These are phyloP conservation scores for Cicer arietinum DNA, from an alignment of 306 rosid genomes.

Conservation along the genomic window DNA sequence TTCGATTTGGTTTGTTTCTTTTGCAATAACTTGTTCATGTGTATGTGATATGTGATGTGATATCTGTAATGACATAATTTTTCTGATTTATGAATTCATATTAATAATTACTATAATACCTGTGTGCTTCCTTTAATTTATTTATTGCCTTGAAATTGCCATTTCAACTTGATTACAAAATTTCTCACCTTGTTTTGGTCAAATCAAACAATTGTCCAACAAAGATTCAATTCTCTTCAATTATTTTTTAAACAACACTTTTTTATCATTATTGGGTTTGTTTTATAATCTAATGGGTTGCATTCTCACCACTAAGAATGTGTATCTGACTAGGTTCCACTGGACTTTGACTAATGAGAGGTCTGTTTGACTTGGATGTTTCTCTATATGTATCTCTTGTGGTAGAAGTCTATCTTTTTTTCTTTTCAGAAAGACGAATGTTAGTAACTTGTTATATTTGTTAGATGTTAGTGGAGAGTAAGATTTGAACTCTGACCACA, in stretches of 20 bases:
- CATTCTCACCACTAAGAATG: not conserved
- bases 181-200: not conserved
- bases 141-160: not conserved
- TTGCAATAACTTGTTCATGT: not conserved
- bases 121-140: not conserved
- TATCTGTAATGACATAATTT: not conserved
- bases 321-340: not conserved
- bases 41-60: not conserved
- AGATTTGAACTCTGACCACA: too few species aligned
- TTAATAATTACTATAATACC: not conserved
- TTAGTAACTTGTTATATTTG: too few species aligned
- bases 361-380: constrained; percentile 36
- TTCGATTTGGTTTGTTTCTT: not conserved
- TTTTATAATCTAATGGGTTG: not conserved
- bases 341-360: constrained; percentile 12
- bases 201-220: constrained; percentile 8
- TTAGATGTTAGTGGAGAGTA: too few species aligned
- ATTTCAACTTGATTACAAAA: constrained; percentile 31
- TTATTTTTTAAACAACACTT: not conserved
- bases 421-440: not conserved
- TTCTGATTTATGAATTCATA: not conserved
- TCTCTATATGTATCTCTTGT: constrained; percentile 16
- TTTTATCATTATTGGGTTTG: not conserved
- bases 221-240: not conserved
- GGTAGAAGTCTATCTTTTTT: constrained; percentile 7